Percentiles rank a stretch among this genome's conserved stretches.
Evolutionary conservation across 495 filamentous ascomycete genomes (phyloP).

Genomic region (Hypoxylon intermedium): DNA sequence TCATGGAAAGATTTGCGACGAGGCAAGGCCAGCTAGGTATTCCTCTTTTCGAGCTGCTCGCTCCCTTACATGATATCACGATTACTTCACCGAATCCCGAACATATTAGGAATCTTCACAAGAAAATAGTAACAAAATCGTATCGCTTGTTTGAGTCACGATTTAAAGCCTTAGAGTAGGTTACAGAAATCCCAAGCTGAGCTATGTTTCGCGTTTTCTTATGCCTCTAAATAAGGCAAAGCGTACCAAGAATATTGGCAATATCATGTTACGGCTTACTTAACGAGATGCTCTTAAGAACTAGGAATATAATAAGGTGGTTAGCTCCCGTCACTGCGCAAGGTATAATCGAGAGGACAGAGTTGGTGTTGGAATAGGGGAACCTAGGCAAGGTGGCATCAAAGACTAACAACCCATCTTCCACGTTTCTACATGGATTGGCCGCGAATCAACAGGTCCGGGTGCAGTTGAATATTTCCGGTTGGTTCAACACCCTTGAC

Average conservation of each 20-base stretch:
- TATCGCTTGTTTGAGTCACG: neutral
- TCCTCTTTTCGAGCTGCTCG: neutral
- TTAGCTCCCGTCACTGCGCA: slow-evolving; percentile 3
- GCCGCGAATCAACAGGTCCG: slow-evolving; percentile 26
- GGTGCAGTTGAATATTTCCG: slow-evolving; percentile 34
- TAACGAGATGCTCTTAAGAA: neutral
- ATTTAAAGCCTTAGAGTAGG: too few species aligned
- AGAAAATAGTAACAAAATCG: neutral
- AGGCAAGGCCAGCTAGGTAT: neutral
- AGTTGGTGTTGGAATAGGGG: slow-evolving; percentile 9
- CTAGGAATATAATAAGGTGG: neutral
- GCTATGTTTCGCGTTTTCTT: neutral
- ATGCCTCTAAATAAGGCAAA: neutral
- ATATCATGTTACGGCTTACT: neutral
- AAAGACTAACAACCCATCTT: slow-evolving; percentile 27
- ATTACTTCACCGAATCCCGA: neutral
- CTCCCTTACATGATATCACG: slow-evolving; percentile 1
- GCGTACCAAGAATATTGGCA: neutral
- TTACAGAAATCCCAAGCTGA: too few species aligned
- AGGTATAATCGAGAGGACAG: slow-evolving; percentile 14
- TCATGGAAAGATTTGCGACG: slow-evolving; percentile 7
- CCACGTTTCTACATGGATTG: slow-evolving; percentile 39
- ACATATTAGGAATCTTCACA: neutral
- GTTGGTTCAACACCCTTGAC: slow-evolving; percentile 28
- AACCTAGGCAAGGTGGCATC: slow-evolving; percentile 16